Evolutionary conservation across 768 basidiomycete genomes (phyloP), one percentile per base, ranked within the genome.

Genomic region (Tulasnella sp.): DNA sequence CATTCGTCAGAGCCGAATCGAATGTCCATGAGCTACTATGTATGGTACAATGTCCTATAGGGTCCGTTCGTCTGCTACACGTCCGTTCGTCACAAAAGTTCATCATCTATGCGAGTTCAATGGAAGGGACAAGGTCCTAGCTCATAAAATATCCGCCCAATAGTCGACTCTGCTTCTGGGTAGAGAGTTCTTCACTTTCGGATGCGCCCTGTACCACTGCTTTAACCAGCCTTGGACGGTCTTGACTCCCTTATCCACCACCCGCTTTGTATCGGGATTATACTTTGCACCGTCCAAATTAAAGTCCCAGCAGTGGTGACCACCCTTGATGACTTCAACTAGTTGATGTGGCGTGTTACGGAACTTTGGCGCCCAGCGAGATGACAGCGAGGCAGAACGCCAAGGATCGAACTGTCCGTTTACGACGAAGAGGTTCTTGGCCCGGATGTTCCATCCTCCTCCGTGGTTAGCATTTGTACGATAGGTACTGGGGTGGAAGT

Each of bases 341-440:
- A 40, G 5, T 32, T 77, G 70, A 7, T 15, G 37, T 0, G 5
- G 44, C 16, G 42, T 57, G 26, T 37, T 44, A 23, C 39, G 16
- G 44, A 35, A 55, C 18, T 15, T 44, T 26, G 77, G 77, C 2
- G 39, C 77, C 69, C 40, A 79, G 40, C 23, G 44, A 11, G 75
- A 77, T 15, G 75, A 77, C 18, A 79, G 51, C 5, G 79, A 77
- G 26, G 79, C 76, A 9, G 42, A 77, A 23, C 70, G 67, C 79
- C 79, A 79, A 1, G 79, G 79, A 46, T 79, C 79, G 70, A 44
- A 77, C 32, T 73, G n/a, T 1, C 79, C 79, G 40, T 79, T 79
- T 10, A 77, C 57, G 48, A 70, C 42, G 71, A 77, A 57, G n/a
- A 77, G 75, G 13, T 77, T 37, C 2, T 70, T 42, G 6, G 57